Percentiles rank a stretch among this genome's conserved stretches.
Conservation (phyloP, 257 asterid species). For the Scutellaria galericulata region DNA sequence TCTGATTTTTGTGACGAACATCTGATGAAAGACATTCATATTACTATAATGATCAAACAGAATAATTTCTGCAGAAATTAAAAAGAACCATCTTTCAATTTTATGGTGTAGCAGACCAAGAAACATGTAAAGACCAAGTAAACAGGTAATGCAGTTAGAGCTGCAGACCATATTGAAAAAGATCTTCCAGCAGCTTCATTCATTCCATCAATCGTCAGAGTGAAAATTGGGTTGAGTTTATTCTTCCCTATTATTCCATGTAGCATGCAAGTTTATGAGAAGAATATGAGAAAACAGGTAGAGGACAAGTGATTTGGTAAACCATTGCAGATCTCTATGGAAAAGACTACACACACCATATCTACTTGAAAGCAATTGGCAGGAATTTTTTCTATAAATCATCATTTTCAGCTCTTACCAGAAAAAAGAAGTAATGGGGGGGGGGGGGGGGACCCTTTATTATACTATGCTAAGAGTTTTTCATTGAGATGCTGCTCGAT, state of each 20-base stretch:
- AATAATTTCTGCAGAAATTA: neutral
- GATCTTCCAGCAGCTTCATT: neutral
- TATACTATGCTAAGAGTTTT: neutral
- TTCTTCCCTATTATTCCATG: no score
- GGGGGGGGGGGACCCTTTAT: neutral
- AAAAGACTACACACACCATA: neutral
- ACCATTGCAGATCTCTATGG: neutral
- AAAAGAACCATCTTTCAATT: no score
- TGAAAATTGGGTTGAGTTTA: neutral
- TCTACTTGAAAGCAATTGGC: neutral
- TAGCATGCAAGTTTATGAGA: neutral
- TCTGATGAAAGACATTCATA: no score
- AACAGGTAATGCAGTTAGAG: neutral
- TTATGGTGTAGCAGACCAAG: neutral
- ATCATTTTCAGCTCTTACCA: neutral
- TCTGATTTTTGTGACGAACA: no score
- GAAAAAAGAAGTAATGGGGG: neutral
- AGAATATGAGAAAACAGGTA: neutral
- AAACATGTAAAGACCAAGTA: neutral
- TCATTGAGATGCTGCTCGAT: neutral
- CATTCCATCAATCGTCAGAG: neutral
- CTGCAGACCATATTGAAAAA: neutral
- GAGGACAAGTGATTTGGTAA: neutral
- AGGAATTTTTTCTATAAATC: neutral
- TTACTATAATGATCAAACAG: no score